These are phyloP conservation scores for Aspergillus neotritici DNA, from an alignment of 2,329 filamentous ascomycete genomes.

Conservation along the genomic window DNA sequence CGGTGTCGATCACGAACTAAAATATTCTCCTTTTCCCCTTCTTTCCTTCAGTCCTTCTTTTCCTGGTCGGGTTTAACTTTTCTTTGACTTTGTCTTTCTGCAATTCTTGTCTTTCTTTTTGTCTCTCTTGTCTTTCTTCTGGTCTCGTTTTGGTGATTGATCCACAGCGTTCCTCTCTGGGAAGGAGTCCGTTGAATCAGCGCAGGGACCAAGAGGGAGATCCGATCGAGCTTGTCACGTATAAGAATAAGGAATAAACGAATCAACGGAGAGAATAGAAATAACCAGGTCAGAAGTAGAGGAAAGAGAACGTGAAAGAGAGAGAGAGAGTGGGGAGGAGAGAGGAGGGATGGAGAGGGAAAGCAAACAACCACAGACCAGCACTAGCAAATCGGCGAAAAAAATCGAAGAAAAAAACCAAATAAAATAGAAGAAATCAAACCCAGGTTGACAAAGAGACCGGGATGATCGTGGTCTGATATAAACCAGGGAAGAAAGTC, in stretches of 20 bases:
- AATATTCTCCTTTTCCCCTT: too few relatives aligned
- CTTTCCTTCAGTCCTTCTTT: too few relatives aligned
- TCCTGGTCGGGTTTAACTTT: too few relatives aligned
- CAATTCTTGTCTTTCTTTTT: too few relatives aligned
- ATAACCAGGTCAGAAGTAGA: too few relatives aligned
- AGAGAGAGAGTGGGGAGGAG: not conserved
- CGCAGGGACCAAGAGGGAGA: conserved; percentile 3
- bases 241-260: not conserved
- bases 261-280: not conserved
- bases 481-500: too few relatives aligned
- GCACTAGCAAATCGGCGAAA: conserved; percentile 4
- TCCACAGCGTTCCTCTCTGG: too few relatives aligned
- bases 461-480: not conserved
- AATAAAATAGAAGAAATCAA: not conserved
- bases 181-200: too few relatives aligned
- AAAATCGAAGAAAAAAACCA: conserved; percentile 4
- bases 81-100: too few relatives aligned
- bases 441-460: not conserved
- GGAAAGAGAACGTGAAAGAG: not conserved
- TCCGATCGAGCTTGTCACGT: not conserved
- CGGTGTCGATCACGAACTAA: conserved; percentile 12
- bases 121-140: too few relatives aligned
- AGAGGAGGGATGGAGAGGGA: conserved; percentile 1
- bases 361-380: conserved; percentile 2
- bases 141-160: too few relatives aligned